Conservation (phyloP, 2,329 filamentous ascomycete genomes). For the Esteya vermicola region DNA sequence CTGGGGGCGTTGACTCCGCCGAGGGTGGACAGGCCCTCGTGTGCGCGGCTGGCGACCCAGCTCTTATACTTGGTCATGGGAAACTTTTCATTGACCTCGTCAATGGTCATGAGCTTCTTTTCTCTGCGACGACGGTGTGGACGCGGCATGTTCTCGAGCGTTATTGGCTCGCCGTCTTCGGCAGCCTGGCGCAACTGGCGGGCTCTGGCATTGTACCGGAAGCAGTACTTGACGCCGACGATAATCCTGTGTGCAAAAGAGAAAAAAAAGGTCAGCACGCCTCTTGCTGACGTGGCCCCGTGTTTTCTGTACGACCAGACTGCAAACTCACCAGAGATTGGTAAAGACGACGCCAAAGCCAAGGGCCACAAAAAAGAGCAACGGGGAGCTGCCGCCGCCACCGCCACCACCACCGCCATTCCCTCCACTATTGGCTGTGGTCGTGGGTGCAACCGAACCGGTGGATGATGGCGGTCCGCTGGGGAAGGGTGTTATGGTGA, state of each 20-base stretch:
- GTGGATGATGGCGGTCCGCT: too few relatives aligned
- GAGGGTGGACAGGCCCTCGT: slow-evolving; percentile 67
- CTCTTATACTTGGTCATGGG: slow-evolving; percentile 92
- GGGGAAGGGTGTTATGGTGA: slow-evolving; percentile 3
- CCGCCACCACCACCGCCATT: slow-evolving; percentile 5
- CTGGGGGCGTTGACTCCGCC: slow-evolving; percentile 71
- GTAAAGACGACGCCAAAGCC: slow-evolving; percentile 98
- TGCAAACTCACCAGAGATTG: slow-evolving; percentile 77
- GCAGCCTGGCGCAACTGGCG: slow-evolving; percentile 60
- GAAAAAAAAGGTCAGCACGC: too few relatives aligned
- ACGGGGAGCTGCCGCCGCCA: slow-evolving; percentile 22
- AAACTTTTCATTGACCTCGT: slow-evolving; percentile 96
- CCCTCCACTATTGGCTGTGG: not conserved
- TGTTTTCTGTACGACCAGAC: too few relatives aligned
- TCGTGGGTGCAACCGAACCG: not conserved
- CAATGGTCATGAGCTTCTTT: slow-evolving; percentile 98
- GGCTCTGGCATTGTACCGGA: slow-evolving; percentile 92
- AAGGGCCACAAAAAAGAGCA: slow-evolving; percentile 36
- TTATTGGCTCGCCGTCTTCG: slow-evolving; percentile 79
- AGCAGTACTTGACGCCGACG: slow-evolving; percentile 98
- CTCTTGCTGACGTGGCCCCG: too few relatives aligned
- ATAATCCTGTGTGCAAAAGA: slow-evolving; percentile 97
- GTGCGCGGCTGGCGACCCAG: slow-evolving; percentile 74
- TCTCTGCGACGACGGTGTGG: slow-evolving; percentile 78
- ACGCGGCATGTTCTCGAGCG: slow-evolving; percentile 69